These are phyloP conservation scores for Fusarium chuoi DNA, from an alignment of 2,329 filamentous ascomycete genomes.

Conservation along the genomic window DNA sequence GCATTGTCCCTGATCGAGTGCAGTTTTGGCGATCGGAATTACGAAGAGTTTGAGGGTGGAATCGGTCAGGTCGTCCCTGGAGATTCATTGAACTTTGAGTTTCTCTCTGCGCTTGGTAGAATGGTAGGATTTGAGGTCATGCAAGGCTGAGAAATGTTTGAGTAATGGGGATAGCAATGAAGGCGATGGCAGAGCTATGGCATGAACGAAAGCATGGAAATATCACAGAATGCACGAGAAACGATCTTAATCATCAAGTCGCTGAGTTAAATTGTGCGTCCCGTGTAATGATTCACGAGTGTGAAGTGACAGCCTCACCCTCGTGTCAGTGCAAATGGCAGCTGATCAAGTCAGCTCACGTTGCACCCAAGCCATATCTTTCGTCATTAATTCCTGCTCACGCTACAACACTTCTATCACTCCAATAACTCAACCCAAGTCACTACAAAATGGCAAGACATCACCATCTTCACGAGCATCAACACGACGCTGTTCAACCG, in stretches of 20 bases:
- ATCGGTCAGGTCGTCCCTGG: background rate
- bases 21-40: too few relatives aligned
- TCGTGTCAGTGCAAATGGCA: background rate
- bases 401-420: background rate
- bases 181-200: too few relatives aligned
- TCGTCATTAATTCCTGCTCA: background rate
- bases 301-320: background rate
- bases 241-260: rapidly evolving
- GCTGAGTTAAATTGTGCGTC: background rate
- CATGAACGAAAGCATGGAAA: background rate
- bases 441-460: background rate
- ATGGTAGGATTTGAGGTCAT: background rate
- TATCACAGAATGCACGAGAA: background rate
- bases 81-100: too few relatives aligned
- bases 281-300: background rate
- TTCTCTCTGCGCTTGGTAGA: too few relatives aligned
- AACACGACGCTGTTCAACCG: background rate
- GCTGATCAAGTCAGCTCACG: background rate
- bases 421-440: background rate
- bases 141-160: too few relatives aligned
- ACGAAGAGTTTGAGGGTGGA: background rate
- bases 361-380: background rate
- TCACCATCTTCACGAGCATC: background rate
- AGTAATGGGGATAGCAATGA: too few relatives aligned
- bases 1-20: too few relatives aligned